These are phyloP conservation scores for Trichoderma asperellum DNA, from an alignment of 2,329 filamentous ascomycete genomes.

Conservation along the genomic window DNA sequence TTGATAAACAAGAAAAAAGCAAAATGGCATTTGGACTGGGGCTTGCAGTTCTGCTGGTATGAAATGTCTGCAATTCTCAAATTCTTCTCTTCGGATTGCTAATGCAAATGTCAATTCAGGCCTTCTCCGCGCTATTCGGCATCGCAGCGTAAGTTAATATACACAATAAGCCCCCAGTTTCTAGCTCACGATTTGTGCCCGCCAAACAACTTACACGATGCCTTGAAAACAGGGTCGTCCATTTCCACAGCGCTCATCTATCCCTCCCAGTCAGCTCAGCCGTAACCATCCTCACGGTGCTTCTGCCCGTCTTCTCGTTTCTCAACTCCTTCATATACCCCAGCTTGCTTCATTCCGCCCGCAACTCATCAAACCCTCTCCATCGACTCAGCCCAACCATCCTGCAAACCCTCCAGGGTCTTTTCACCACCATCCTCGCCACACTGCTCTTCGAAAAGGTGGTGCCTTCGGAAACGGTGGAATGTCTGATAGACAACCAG, in stretches of 20 bases:
- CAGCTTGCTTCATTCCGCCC: slow-evolving; percentile 37
- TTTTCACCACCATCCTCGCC: slow-evolving; percentile 50
- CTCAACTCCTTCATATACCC: slow-evolving; percentile 45
- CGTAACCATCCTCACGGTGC: slow-evolving; percentile 44
- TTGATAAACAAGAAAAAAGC: not conserved
- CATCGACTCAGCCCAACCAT: slow-evolving; percentile 39
- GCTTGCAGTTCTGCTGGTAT: slow-evolving; percentile 40
- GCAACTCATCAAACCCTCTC: slow-evolving; percentile 32
- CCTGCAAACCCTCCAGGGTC: slow-evolving; percentile 49
- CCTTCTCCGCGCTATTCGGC: slow-evolving; percentile 39
- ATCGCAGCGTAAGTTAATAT: slow-evolving; percentile 39
- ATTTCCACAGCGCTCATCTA: slow-evolving; percentile 45
- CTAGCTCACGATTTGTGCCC: not conserved
- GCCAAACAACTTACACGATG: not conserved
- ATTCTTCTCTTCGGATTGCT: not conserved
- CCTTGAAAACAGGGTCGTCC: slow-evolving; percentile 42
- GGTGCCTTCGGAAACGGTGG: slow-evolving; percentile 39
- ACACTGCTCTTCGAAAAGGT: slow-evolving; percentile 47
- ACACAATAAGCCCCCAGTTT: not conserved
- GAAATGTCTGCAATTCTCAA: slow-evolving; percentile 28
- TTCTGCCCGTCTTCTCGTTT: slow-evolving; percentile 48
- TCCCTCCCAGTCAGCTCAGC: slow-evolving; percentile 46
- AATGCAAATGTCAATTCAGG: slow-evolving; percentile 30
- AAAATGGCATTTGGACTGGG: slow-evolving; percentile 35
- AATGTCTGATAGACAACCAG: slow-evolving; percentile 59